Evolutionary conservation across 1,139 yeast species (phyloP).

Genomic region (Yamadazyma sp.): DNA sequence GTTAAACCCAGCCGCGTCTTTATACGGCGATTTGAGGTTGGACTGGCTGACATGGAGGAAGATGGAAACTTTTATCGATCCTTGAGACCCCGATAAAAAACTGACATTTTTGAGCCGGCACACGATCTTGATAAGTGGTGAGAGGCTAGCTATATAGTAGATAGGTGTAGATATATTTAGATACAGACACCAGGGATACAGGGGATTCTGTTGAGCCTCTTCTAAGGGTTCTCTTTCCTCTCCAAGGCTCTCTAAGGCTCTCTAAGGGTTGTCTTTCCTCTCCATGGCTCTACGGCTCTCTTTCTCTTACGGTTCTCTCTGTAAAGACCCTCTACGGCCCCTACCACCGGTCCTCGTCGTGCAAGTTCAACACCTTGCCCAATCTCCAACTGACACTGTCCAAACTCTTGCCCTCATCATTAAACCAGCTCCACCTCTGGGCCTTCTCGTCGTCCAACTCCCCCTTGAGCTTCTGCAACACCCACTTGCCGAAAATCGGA

Average conservation of each 20-base stretch:
- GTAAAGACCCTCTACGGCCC: too few relatives aligned
- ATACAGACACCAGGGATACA: too few relatives aligned
- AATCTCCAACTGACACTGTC: slow-evolving; percentile 16
- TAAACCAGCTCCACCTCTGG: slow-evolving; percentile 28
- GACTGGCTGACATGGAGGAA: background rate
- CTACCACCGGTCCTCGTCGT: slow-evolving; percentile 1
- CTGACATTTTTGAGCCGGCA: background rate
- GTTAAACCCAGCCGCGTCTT: background rate
- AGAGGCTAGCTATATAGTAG: too few relatives aligned
- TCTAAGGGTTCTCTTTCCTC: too few relatives aligned
- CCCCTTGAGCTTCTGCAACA: slow-evolving; percentile 26
- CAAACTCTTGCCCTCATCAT: slow-evolving; percentile 3
- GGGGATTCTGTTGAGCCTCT: too few relatives aligned
- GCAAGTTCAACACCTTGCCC: slow-evolving; percentile 13
- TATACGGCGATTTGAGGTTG: background rate
- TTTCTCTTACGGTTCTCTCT: too few relatives aligned
- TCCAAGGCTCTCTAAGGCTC: too few relatives aligned
- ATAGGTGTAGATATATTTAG: too few relatives aligned
- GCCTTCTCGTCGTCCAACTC: slow-evolving; percentile 21
- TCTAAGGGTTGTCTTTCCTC: too few relatives aligned
- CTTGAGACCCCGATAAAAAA: background rate
- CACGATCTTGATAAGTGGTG: too few relatives aligned
- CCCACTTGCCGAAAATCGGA: slow-evolving; percentile 32
- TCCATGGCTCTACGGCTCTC: too few relatives aligned
- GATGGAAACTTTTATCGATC: slow-evolving; percentile 1